Evolutionary conservation across 805 yeast species (phyloP), one percentile per base, ranked within the genome.

Genomic region (Teunomyces tritomae): DNA sequence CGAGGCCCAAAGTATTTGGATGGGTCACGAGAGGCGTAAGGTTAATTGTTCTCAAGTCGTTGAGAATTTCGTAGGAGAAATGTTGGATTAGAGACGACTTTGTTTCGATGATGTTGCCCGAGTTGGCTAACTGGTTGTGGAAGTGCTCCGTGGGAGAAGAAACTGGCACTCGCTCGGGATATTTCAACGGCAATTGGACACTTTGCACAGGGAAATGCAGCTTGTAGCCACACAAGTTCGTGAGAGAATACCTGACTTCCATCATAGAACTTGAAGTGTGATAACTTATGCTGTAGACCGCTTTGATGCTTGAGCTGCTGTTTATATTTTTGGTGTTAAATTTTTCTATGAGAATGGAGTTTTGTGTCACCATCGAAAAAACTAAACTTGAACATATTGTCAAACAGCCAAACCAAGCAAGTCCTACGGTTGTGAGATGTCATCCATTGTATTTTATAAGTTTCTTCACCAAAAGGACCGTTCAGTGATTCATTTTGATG

Each of bases 401-500:
- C 6, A 20, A 20, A 20, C 24, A 20, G 1, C 24, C 24, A 20
- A 20, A 20, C 6, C 24, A 20, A 20, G 6, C 24, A 20, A 20
- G 24, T 20, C 24, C 24, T 20, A 20, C 24, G 24, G 24, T 11
- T 26, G 33, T 11, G 30, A 11, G 44, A 89, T 89, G 96, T 86
- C 96, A 7, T 88, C 96, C 10, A 85, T 88, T 2, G 87, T 92
- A 8, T 94, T 89, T 64, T 92, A 92, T 63, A 78, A 83, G 62
- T 92, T 94, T 67, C 71, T 82, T 50, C 92, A 96, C 11, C 97
- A 91, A 64, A 85, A 83, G 59, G 83, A 80, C 36, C 84, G 87
- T 27, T 82, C 87, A 0, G 79, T 95, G 37, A 81, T 94, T 26
- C 78, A 84, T 41, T 94, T 94, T 62, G 99, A 94, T 64, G 99